A percentile compares a stretch with the other conserved stretches of the same genome.
Evolutionary conservation across 2,329 filamentous ascomycete species (phyloP).

Genomic region (Colletotrichum sp.): DNA sequence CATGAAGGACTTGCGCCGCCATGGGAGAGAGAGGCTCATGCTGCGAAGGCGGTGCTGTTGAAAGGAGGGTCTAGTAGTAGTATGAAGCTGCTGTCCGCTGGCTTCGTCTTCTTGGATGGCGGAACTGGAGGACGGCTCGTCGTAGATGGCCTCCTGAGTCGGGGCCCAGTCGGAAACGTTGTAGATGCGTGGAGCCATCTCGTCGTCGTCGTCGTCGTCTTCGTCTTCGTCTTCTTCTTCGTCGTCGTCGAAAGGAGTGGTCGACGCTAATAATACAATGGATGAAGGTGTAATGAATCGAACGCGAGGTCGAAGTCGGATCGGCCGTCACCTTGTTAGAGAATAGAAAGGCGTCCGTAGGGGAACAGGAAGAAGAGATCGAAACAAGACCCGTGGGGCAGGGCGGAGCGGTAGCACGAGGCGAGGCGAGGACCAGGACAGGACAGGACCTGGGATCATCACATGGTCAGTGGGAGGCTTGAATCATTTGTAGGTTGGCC

Average conservation of each 20-base stretch:
- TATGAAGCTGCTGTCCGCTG: conserved; percentile 21
- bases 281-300: background rate
- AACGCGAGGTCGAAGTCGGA: background rate
- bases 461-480: conserved; percentile 17
- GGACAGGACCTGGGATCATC: background rate
- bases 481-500: background rate
- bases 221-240: background rate
- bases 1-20: conserved; percentile 51
- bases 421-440: background rate
- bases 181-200: conserved; percentile 42
- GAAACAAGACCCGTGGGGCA: background rate
- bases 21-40: conserved; percentile 54
- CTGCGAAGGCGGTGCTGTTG: conserved; percentile 49
- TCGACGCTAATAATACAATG: background rate
- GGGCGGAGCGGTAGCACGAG: background rate
- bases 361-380: background rate
- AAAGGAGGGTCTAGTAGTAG: conserved; percentile 24
- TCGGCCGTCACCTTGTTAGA: background rate
- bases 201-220: background rate
- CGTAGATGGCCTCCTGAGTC: conserved; percentile 47
- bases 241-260: background rate
- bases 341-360: background rate
- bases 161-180: conserved; percentile 47
- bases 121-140: conserved; percentile 27
- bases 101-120: conserved; percentile 21